Percentiles rank a stretch among this genome's conserved stretches.
Conservation (phyloP, 2,329 filamentous ascomycete genomes). For the Monosporascus sp. region DNA sequence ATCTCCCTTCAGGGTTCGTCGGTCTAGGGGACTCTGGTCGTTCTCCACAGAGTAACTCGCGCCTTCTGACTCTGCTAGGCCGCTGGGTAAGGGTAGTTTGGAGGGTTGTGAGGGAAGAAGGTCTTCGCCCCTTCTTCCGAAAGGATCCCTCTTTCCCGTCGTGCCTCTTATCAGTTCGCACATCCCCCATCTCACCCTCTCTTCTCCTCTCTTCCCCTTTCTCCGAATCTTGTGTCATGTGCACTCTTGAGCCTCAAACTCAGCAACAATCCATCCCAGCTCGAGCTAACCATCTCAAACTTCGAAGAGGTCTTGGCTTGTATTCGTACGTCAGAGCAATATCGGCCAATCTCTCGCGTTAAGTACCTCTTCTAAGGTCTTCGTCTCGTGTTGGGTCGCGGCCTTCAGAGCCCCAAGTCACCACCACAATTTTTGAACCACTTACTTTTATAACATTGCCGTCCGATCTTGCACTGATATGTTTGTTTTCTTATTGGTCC, state of each 20-base stretch:
- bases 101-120: constrained; percentile 5
- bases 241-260: not conserved
- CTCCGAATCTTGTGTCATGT: not conserved
- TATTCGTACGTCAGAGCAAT: not conserved
- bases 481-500: not conserved
- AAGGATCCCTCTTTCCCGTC: constrained; percentile 4
- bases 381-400: not conserved
- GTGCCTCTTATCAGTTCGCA: constrained; percentile 2
- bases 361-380: not conserved
- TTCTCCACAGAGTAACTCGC: not conserved
- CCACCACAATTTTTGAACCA: not conserved
- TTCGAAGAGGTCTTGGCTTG: not conserved
- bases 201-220: not conserved
- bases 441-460: not conserved
- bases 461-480: not conserved
- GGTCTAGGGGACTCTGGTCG: not conserved
- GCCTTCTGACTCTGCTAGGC: not conserved
- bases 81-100: constrained; percentile 9
- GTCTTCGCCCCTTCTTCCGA: constrained; percentile 6
- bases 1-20: not conserved
- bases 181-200: constrained; percentile 1
- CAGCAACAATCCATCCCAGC: not conserved
- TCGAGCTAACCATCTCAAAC: not conserved
- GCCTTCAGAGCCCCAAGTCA: not conserved
- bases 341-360: not conserved